phyloP scores from a whole-genome alignment of 1,284 basidiomycete genomes.

The Limonomyces culmigenus region DNA sequence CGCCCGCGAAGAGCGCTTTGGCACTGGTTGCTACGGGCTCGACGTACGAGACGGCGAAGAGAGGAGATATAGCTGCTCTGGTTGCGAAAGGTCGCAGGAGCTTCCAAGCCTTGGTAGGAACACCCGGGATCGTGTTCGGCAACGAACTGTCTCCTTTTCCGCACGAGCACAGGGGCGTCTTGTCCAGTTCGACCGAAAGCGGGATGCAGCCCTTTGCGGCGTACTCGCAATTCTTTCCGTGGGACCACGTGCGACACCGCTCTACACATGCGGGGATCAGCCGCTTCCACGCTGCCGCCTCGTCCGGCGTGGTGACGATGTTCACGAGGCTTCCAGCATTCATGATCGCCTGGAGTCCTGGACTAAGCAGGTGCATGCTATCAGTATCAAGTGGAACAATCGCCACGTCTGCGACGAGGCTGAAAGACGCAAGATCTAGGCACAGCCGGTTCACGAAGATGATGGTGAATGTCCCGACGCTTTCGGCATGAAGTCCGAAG shows the following conservation, averaged over 20 bases:
- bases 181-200: conserved; percentile 12
- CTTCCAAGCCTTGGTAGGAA: conserved; percentile 16
- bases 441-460: conserved; percentile 24
- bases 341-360: conserved; percentile 4
- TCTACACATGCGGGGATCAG: conserved; percentile 29
- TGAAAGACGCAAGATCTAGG: conserved; percentile 25
- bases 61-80: conserved; percentile 26
- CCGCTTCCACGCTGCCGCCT: conserved; percentile 25
- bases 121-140: conserved; percentile 12
- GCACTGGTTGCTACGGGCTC: conserved; percentile 13
- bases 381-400: conserved; percentile 18
- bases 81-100: conserved; percentile 22
- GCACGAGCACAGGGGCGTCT: conserved; percentile 28
- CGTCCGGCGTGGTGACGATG: conserved; percentile 11
- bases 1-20: conserved; percentile 2
- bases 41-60: conserved; percentile 28
- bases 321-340: conserved; percentile 3
- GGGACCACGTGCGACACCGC: conserved; percentile 33
- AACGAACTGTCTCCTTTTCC: conserved; percentile 26
- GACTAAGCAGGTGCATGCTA: conserved; percentile 7
- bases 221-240: conserved; percentile 28
- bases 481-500: conserved; percentile 14
- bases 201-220: conserved; percentile 13
- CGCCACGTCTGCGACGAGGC: conserved; percentile 25
- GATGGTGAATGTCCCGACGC: conserved; percentile 14